Percentiles rank a stretch among this genome's conserved stretches.
These are phyloP conservation scores for Pugionium cornutum DNA, from an alignment of 345 rosid genomes.

Conservation along the genomic window DNA sequence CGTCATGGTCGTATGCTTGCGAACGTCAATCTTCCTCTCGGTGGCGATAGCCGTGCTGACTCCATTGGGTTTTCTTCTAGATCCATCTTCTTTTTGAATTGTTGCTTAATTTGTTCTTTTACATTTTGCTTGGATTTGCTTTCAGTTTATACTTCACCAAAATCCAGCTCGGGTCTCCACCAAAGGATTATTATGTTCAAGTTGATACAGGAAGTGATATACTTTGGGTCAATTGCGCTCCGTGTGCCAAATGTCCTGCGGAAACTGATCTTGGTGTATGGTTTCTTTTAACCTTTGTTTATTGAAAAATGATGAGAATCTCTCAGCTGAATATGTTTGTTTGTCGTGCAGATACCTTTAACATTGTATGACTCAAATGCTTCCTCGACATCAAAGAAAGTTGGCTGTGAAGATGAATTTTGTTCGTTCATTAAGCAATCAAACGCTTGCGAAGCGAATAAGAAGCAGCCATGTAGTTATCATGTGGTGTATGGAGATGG, in stretches of 20 bases:
- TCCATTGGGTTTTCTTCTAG: constrained; percentile 59
- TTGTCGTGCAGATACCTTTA: constrained; percentile 52
- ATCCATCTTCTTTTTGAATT: neutral
- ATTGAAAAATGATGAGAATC: neutral
- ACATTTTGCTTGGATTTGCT: constrained; percentile 30
- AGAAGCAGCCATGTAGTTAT: constrained; percentile 34
- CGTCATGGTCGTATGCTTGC: constrained; percentile 77
- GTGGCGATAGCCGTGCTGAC: constrained; percentile 78
- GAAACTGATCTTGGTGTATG: constrained; percentile 82
- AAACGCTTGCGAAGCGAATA: constrained; percentile 20
- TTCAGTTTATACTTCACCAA: constrained; percentile 77
- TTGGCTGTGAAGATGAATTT: constrained; percentile 36
- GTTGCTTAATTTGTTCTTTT: constrained; percentile 30
- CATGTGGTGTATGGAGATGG: constrained; percentile 45
- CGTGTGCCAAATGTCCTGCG: constrained; percentile 69
- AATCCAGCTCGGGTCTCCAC: constrained; percentile 76
- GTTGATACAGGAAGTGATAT: constrained; percentile 97
- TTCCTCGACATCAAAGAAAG: constrained; percentile 28
- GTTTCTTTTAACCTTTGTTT: constrained; percentile 27
- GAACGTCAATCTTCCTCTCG: constrained; percentile 59
- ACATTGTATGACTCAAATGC: constrained; percentile 35
- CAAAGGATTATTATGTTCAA: constrained; percentile 75
- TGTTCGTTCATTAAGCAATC: constrained; percentile 31
- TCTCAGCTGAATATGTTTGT: neutral
- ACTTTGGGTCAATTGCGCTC: constrained; percentile 88